Percentiles rank a stretch among this genome's conserved stretches.
Evolutionary conservation across 1,139 yeast genomes (phyloP).

Genomic region (Debaryomycetaceae sp.): DNA sequence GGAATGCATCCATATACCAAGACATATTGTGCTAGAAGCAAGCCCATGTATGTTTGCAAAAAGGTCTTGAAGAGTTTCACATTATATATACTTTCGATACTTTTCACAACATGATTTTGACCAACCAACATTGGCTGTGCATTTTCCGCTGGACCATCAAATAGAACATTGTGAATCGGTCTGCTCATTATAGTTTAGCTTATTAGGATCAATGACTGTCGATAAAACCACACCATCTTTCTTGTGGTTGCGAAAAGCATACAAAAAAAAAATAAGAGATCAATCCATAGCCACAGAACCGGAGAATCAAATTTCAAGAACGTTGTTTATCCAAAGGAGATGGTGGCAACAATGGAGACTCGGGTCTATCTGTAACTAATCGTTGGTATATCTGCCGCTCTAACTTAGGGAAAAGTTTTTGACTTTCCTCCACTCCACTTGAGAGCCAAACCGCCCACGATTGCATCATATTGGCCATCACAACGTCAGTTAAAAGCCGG

Average conservation of each 20-base stretch:
- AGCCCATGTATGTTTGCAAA: conserved; percentile 24
- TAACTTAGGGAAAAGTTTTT: conserved; percentile 46
- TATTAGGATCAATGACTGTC: background rate
- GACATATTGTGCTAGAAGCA: conserved; percentile 36
- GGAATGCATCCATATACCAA: conserved; percentile 40
- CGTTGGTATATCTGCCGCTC: conserved; percentile 45
- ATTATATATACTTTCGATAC: conserved; percentile 21
- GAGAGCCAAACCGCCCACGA: conserved; percentile 80
- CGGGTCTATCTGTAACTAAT: conserved; percentile 20
- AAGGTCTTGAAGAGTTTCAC: conserved; percentile 14
- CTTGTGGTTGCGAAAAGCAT: conserved; percentile 1
- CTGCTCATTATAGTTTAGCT: conserved; percentile 3
- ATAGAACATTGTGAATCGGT: conserved; percentile 15
- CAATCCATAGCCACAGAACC: background rate
- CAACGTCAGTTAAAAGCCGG: conserved; percentile 80
- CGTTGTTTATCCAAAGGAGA: conserved; percentile 12
- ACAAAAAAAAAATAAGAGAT: background rate
- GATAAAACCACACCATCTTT: too few species aligned
- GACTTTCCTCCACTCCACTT: conserved; percentile 66
- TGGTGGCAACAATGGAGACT: conserved; percentile 26
- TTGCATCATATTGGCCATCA: conserved; percentile 95
- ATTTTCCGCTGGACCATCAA: conserved; percentile 16
- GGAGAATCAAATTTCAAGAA: background rate
- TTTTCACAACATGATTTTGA: conserved; percentile 13
- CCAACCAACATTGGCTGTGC: conserved; percentile 21